Evolutionary conservation across 2,329 filamentous ascomycete genomes (phyloP).

Genomic region (Ophiostoma angusticollis): DNA sequence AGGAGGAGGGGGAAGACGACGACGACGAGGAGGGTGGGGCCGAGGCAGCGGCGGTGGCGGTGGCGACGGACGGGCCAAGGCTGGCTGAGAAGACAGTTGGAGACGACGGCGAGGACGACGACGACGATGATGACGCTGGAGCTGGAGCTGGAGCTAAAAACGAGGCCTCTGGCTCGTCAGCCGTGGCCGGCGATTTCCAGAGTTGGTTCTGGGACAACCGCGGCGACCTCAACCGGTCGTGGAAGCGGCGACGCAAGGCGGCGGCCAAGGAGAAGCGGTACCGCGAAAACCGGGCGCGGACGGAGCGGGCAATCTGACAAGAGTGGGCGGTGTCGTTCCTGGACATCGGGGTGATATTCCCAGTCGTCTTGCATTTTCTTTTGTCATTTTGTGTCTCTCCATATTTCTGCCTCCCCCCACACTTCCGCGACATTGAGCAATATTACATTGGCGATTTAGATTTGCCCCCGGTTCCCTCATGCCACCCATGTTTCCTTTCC

Average conservation of each 20-base stretch:
- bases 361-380: neutral
- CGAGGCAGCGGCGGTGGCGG: too few relatives aligned
- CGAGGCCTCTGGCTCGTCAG: too few relatives aligned
- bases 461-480: too few relatives aligned
- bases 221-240: conserved; percentile 50
- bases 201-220: conserved; percentile 57
- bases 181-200: conserved; percentile 41
- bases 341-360: too few relatives aligned
- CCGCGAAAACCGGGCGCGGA: conserved; percentile 44
- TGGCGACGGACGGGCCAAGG: too few relatives aligned
- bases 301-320: conserved; percentile 27
- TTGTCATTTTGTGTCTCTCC: neutral
- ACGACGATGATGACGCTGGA: conserved; percentile 4
- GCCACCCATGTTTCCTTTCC: too few relatives aligned
- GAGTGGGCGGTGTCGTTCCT: neutral
- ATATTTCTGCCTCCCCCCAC: neutral
- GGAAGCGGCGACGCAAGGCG: conserved; percentile 51
- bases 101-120: neutral
- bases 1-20: conserved; percentile 24
- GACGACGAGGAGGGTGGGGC: conserved; percentile 21
- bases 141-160: too few relatives aligned
- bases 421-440: neutral
- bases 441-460: too few relatives aligned
- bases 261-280: conserved; percentile 55
- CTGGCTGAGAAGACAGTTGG: too few relatives aligned